Evolutionary conservation across 495 filamentous ascomycete species (phyloP).

Genomic region (Darksidea phi): DNA sequence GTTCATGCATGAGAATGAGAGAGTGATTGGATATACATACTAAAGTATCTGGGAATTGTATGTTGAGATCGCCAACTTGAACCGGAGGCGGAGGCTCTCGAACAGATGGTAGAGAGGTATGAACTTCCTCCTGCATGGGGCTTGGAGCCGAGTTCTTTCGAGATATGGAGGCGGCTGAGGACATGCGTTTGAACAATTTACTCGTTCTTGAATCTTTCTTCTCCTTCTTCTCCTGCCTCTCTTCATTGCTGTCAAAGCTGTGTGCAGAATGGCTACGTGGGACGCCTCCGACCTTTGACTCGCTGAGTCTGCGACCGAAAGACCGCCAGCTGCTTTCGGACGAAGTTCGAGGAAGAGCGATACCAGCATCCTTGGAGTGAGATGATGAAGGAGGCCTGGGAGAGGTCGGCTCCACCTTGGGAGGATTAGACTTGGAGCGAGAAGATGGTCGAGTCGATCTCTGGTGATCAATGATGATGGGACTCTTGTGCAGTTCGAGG

Average conservation of each 20-base stretch:
- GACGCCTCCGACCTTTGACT: conserved; percentile 41
- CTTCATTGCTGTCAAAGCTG: conserved; percentile 45
- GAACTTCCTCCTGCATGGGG: conserved; percentile 63
- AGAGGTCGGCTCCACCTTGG: conserved; percentile 38
- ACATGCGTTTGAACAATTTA: conserved; percentile 75
- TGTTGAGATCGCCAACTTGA: conserved; percentile 75
- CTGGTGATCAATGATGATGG: conserved; percentile 68
- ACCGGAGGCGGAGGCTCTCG: conserved; percentile 45
- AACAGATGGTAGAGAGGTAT: conserved; percentile 45
- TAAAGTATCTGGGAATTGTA: conserved; percentile 89
- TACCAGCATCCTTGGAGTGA: conserved; percentile 35
- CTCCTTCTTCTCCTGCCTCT: conserved; percentile 45
- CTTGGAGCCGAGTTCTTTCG: conserved; percentile 55
- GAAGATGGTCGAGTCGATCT: conserved; percentile 42
- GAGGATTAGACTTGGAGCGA: conserved; percentile 17
- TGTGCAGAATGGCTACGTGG: conserved; percentile 47
- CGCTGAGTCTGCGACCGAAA: conserved; percentile 45
- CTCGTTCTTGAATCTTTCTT: conserved; percentile 68
- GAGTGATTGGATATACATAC: conserved; percentile 35
- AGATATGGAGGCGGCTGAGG: conserved; percentile 41
- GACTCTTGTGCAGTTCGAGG: conserved; percentile 68
- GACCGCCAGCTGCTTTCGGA: conserved; percentile 43
- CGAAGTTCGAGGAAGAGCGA: conserved; percentile 39
- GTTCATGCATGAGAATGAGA: background rate
- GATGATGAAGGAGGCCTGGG: conserved; percentile 49